A percentile compares a stretch with the other conserved stretches of the same genome.
Conservation (phyloP, 192 early-diverging fungal species). For the Coemansia reversa region DNA sequence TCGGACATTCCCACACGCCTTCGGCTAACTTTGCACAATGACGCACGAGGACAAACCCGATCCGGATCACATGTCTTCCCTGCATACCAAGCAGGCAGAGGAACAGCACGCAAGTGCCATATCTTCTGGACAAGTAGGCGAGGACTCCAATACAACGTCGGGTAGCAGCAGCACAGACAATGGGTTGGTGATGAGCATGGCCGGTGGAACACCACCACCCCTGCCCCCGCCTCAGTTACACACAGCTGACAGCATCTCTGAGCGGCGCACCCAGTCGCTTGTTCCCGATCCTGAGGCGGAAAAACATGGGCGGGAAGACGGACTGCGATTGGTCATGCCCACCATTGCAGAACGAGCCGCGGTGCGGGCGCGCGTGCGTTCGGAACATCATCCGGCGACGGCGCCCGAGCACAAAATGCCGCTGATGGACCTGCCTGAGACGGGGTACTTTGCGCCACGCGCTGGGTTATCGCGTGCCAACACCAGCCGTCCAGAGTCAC, state of each 20-base stretch:
- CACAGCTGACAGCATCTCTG: neutral
- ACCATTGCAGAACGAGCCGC: conserved; percentile 19
- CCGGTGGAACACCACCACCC: neutral
- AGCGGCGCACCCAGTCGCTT: conserved; percentile 16
- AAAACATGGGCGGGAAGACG: conserved; percentile 14
- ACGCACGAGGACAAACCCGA: neutral
- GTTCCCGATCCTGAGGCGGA: conserved; percentile 11
- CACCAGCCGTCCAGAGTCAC: conserved; percentile 4
- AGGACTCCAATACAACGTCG: neutral
- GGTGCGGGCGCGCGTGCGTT: conserved; percentile 2
- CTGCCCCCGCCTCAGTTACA: neutral
- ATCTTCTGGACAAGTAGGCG: neutral
- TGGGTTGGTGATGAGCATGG: neutral
- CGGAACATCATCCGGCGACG: conserved; percentile 22
- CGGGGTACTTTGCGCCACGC: conserved; percentile 49
- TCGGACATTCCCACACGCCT: neutral
- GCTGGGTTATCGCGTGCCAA: conserved; percentile 14
- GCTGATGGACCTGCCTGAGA: conserved; percentile 28
- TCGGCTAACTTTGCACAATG: neutral
- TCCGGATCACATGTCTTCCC: conserved; percentile 2
- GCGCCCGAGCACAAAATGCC: conserved; percentile 21
- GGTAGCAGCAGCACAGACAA: conserved; percentile 11
- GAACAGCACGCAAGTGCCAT: neutral
- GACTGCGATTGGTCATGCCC: conserved; percentile 43
- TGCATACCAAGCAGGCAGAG: neutral